A percentile compares a stretch with the other conserved stretches of the same genome.
These are phyloP conservation scores for Luvunga scandens DNA, from an alignment of 345 rosid genomes.

Conservation along the genomic window DNA sequence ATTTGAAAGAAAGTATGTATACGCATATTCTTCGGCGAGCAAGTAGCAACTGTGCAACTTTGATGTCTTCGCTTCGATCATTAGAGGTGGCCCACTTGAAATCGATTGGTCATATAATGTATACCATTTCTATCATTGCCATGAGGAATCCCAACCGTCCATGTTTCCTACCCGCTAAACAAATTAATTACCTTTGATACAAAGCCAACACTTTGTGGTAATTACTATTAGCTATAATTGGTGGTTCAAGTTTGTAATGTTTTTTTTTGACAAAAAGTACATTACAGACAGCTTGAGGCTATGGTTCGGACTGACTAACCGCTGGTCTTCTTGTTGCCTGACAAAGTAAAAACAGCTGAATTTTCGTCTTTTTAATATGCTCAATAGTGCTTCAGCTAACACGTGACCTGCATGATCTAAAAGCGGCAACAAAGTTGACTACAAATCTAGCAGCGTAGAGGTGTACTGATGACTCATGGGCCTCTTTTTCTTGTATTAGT, in stretches of 20 bases:
- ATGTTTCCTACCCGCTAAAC: constrained; percentile 23
- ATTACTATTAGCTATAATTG: not conserved
- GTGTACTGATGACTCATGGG: not conserved
- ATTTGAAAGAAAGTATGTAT: not conserved
- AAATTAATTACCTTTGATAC: not conserved
- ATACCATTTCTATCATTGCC: not conserved
- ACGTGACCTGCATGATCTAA: too few species aligned
- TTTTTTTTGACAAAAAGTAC: too few species aligned
- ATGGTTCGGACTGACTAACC: too few species aligned
- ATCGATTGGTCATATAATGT: not conserved
- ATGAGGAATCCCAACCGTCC: constrained; percentile 12
- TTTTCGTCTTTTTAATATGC: not conserved
- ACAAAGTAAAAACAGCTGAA: not conserved
- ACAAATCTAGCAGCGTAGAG: too few species aligned
- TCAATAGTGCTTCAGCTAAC: not conserved
- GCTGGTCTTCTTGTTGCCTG: not conserved
- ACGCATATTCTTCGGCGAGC: not conserved
- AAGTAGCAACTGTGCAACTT: not conserved
- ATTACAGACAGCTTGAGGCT: too few species aligned
- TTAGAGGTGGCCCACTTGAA: not conserved
- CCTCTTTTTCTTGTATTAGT: not conserved
- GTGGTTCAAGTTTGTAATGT: not conserved
- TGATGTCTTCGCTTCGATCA: not conserved
- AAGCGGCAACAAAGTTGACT: not conserved
- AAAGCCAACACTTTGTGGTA: not conserved